Evolutionary conservation across 352 stramenopile genomes (phyloP).

Genomic region (Blastocystis sp.): DNA sequence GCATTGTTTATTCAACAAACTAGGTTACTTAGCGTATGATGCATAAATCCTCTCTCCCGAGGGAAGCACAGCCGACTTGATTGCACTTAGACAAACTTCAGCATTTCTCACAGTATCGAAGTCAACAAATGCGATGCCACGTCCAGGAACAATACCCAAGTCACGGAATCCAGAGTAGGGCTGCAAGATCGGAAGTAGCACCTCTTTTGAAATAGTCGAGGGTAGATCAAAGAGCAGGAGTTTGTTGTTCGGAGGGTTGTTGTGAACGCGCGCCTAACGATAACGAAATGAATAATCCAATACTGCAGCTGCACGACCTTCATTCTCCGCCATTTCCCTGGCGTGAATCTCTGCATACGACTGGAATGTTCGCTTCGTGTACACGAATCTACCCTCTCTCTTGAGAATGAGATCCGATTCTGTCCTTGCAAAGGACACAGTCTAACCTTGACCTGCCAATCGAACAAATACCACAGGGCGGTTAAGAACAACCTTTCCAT

Average conservation of each 20-base stretch:
- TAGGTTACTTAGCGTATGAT: slow-evolving; percentile 47
- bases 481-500: slow-evolving; percentile 49
- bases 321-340: not conserved
- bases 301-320: not conserved
- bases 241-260: slow-evolving; percentile 49
- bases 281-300: not conserved
- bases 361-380: slow-evolving; percentile 34
- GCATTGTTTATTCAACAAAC: slow-evolving; percentile 16
- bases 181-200: slow-evolving; percentile 27
- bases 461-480: slow-evolving; percentile 24
- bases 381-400: slow-evolving; percentile 42
- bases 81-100: slow-evolving; percentile 9
- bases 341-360: slow-evolving; percentile 33
- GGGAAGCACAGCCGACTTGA: not conserved
- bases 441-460: not conserved
- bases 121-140: slow-evolving; percentile 59
- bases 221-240: slow-evolving; percentile 46
- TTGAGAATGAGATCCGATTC: slow-evolving; percentile 62
- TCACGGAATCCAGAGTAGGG: slow-evolving; percentile 21
- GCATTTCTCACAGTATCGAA: slow-evolving; percentile 28
- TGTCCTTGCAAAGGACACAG: slow-evolving; percentile 36
- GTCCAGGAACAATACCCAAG: slow-evolving; percentile 35
- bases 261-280: slow-evolving; percentile 2
- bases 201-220: not conserved
- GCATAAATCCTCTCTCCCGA: slow-evolving; percentile 31